These are phyloP conservation scores for Mucor racemosus DNA, from an alignment of 371 early-diverging fungal genomes.

Conservation along the genomic window DNA sequence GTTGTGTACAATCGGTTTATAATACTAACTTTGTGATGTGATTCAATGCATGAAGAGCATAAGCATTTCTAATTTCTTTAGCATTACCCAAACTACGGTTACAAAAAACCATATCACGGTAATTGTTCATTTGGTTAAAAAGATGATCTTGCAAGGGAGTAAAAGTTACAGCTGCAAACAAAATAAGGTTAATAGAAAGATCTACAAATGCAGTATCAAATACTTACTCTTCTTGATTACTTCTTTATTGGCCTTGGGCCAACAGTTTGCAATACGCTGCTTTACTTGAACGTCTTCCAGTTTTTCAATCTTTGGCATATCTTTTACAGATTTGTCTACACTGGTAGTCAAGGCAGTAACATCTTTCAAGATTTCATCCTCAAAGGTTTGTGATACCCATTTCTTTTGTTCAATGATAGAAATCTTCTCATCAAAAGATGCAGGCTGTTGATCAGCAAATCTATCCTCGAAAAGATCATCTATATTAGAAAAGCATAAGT, in stretches of 20 bases:
- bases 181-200: not conserved
- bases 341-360: conserved; percentile 43
- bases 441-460: conserved; percentile 55
- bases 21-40: conserved; percentile 79
- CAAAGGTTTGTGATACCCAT: conserved; percentile 41
- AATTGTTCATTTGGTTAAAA: conserved; percentile 70
- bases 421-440: conserved; percentile 49
- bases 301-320: conserved; percentile 32
- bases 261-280: conserved; percentile 39
- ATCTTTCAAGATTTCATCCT: conserved; percentile 52
- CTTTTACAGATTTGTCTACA: conserved; percentile 33
- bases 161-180: conserved; percentile 28
- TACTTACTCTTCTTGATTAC: conserved; percentile 24
- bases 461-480: conserved; percentile 39
- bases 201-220: no score
- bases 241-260: conserved; percentile 38
- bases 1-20: not conserved
- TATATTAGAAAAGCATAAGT: conserved; percentile 9
- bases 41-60: conserved; percentile 87
- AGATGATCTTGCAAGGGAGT: conserved; percentile 65
- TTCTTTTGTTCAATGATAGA: conserved; percentile 56
- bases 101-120: conserved; percentile 79
- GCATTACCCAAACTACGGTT: conserved; percentile 66
- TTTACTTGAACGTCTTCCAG: conserved; percentile 37
- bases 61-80: conserved; percentile 70